These are phyloP conservation scores for Solanum corneliomulleri DNA, from an alignment of 257 asterid species.

Conservation along the genomic window DNA sequence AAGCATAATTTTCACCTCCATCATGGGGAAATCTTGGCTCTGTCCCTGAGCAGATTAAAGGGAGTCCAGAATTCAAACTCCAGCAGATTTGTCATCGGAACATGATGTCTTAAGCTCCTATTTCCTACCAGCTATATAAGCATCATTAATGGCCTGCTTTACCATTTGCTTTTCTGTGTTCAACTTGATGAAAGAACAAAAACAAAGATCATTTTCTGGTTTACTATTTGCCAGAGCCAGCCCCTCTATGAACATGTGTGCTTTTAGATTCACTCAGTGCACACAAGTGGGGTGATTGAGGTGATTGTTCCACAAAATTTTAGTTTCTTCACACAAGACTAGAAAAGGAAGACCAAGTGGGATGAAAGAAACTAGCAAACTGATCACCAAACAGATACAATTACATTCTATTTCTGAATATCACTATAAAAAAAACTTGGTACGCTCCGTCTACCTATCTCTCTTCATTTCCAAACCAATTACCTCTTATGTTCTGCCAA, in stretches of 20 bases:
- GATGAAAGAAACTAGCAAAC: not conserved
- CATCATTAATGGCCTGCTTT: not conserved
- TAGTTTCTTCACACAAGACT: not conserved
- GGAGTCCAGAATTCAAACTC: not conserved
- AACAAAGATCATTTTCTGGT: not conserved
- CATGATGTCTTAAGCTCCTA: not conserved
- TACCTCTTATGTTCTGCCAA: not conserved
- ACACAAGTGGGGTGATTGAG: not conserved
- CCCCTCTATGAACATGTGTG: not conserved
- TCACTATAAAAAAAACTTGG: not conserved
- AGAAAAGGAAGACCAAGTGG: not conserved
- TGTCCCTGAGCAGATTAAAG: not conserved
- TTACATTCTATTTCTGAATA: not conserved
- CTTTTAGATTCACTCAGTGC: not conserved
- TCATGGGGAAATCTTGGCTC: not conserved
- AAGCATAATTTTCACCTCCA: not conserved
- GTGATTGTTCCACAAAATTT: not conserved
- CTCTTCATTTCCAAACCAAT: not conserved
- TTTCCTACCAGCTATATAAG: not conserved
- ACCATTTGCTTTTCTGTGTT: not conserved
- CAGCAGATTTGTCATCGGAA: not conserved
- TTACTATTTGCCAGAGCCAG: not conserved
- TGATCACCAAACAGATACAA: not conserved
- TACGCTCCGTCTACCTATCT: not conserved
- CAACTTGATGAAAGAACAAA: not conserved